Base-by-base conservation (phyloP, 179 eudicot species). In the Corrigiola litoralis region DNA sequence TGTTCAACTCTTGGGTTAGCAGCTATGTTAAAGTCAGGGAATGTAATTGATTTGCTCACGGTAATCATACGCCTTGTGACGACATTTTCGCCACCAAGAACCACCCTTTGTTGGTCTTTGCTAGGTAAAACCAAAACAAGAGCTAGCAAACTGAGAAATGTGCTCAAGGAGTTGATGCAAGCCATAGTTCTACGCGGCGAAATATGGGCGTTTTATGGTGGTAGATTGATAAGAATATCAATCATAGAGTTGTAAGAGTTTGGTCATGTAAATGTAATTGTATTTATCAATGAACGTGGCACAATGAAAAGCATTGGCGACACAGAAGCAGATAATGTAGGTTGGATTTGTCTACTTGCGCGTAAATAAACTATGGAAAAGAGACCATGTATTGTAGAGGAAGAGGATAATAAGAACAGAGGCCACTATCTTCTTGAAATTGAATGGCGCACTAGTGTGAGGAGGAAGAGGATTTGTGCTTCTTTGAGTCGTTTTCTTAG, bases 31-130 rank as follows among this genome's bases (percentile, higher is more conserved):
- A 88, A 86, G 52, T 81, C 73, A 0, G 84, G 81, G 58, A 86
- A 86, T 23, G 74, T 80, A 57, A 84, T 68, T 28, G 69, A 74
- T 45, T 88, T 88, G 11, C 76, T 82, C 24, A 84, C 81, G 29
- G 40, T 79, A 46, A 68, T 76, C 18, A 25, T 33, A 31, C 79
- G 83, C 24, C 77, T 73, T 6, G 50, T 20, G 28, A 31, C 67
- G 2, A 48, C 78, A 70, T 34, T 52, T 52, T 65, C 32, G 33
- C 4, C 6, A 33, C 58, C 45, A 9, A 28, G 44, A 33, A 61
- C 56, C 28, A 36, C 31, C 4, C 20, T n/a, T n/a, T n/a, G n/a
- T n/a, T n/a, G n/a, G n/a, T n/a, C n/a, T n/a, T n/a, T n/a, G n/a
- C n/a, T n/a, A n/a, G n/a, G 18, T 11, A 52, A 21, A 59, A 59